Percentiles rank a stretch among this genome's conserved stretches.
Conservation (phyloP, 1,284 basidiomycete genomes). For the Pseudozyma sp. region DNA sequence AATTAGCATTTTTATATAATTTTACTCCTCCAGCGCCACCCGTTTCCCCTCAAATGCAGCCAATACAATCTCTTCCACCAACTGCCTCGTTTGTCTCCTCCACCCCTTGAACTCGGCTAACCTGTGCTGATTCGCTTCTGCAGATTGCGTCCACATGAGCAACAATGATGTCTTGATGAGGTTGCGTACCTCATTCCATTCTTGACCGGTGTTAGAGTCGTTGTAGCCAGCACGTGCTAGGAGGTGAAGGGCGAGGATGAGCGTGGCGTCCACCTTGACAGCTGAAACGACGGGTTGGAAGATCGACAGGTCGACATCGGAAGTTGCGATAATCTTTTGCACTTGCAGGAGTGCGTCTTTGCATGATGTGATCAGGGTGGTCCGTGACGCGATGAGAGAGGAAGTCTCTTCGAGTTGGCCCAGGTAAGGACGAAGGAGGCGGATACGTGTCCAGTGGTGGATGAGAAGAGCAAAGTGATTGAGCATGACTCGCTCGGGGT, state of each 20-base stretch:
- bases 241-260: slow-evolving; percentile 34
- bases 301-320: slow-evolving; percentile 43
- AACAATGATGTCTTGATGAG: slow-evolving; percentile 27
- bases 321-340: slow-evolving; percentile 25
- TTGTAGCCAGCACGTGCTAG: slow-evolving; percentile 17
- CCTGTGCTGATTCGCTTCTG: slow-evolving; percentile 12
- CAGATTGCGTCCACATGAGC: slow-evolving; percentile 32
- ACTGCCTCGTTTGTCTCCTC: slow-evolving; percentile 17
- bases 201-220: slow-evolving; percentile 16
- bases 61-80: slow-evolving; percentile 29
- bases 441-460: slow-evolving; percentile 42
- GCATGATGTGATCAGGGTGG: slow-evolving; percentile 27
- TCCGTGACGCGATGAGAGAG: slow-evolving; percentile 14
- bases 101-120: slow-evolving; percentile 20
- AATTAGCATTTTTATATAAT: no score
- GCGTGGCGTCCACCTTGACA: slow-evolving; percentile 33
- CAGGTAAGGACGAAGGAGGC: slow-evolving; percentile 28
- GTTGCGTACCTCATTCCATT: slow-evolving; percentile 20
- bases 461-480: slow-evolving; percentile 34
- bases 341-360: slow-evolving; percentile 31
- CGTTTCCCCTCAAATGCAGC: slow-evolving; percentile 32
- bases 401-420: slow-evolving; percentile 13
- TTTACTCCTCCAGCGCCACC: slow-evolving; percentile 10
- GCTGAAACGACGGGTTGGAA: slow-evolving; percentile 32
- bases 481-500: slow-evolving; percentile 23